Evolutionary conservation across 2,329 filamentous ascomycete species (phyloP).

Genomic region (Lasiodiplodia sp.): DNA sequence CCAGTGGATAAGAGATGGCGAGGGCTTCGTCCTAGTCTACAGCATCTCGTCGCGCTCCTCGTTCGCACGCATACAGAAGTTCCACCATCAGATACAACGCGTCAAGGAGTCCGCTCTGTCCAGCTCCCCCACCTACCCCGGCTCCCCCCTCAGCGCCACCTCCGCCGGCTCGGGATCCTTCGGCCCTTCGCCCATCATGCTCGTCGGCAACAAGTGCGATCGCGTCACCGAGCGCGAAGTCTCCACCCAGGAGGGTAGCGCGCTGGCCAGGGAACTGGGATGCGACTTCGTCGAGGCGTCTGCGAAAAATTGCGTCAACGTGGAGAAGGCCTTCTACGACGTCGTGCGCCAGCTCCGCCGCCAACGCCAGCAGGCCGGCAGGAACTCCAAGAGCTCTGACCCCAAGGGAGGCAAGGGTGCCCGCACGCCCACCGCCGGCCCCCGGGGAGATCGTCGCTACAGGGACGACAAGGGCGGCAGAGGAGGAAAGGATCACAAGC

Average conservation of each 20-base stretch:
- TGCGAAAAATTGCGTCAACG: constrained; percentile 97
- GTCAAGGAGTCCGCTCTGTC: constrained; percentile 87
- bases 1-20: constrained; percentile 98
- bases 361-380: constrained; percentile 66
- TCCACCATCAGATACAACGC: constrained; percentile 95
- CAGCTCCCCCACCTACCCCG: constrained; percentile 77
- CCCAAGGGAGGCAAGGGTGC: constrained; percentile 27
- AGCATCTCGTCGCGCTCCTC: constrained; percentile 97
- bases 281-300: constrained; percentile 98
- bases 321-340: constrained; percentile 98
- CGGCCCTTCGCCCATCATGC: constrained; percentile 88
- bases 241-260: constrained; percentile 93
- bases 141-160: constrained; percentile 71
- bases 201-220: constrained; percentile 98
- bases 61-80: constrained; percentile 92
- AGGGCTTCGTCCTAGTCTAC: constrained; percentile 97
- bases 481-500: constrained; percentile 30
- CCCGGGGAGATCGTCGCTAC: constrained; percentile 24
- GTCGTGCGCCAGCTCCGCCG: constrained; percentile 89
- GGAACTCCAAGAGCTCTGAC: constrained; percentile 30
- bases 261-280: constrained; percentile 86
- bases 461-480: constrained; percentile 29
- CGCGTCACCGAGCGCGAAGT: constrained; percentile 95
- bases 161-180: constrained; percentile 61
- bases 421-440: constrained; percentile 16